These are phyloP conservation scores for Priceomyces medius DNA, from an alignment of 805 yeast species.

Conservation along the genomic window DNA sequence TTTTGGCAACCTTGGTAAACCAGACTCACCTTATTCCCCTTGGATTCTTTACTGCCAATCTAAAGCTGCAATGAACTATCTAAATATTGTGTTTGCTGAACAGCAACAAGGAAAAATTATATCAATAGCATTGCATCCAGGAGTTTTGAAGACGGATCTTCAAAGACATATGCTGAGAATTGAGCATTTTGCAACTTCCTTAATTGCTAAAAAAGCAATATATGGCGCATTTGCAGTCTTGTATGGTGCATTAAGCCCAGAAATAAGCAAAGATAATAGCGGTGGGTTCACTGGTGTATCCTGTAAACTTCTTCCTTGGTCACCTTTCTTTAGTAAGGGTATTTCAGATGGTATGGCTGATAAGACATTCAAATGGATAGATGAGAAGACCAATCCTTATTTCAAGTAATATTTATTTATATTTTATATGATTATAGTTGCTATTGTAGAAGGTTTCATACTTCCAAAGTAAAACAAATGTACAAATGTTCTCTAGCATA, in stretches of 20 bases:
- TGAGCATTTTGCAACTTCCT: neutral
- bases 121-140: conserved; percentile 42
- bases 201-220: conserved; percentile 16
- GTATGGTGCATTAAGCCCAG: conserved; percentile 42
- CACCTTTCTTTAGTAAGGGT: neutral
- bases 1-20: conserved; percentile 30
- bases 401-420: neutral
- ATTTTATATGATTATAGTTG: too few species aligned
- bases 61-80: conserved; percentile 40
- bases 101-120: conserved; percentile 30
- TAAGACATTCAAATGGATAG: neutral
- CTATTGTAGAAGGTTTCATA: too few species aligned
- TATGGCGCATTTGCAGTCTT: conserved; percentile 47
- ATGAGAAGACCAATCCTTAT: neutral
- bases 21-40: conserved; percentile 2
- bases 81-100: conserved; percentile 33
- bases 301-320: neutral
- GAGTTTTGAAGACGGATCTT: conserved; percentile 34
- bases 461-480: too few species aligned
- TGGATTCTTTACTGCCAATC: conserved; percentile 38
- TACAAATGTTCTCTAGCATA: too few species aligned
- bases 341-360: conserved; percentile 1
- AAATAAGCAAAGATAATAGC: conserved; percentile 27
- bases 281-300: neutral
- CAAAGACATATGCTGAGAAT: conserved; percentile 17